Base-by-base conservation (phyloP, 176 grass and related monocot genomes). In the Typha latifolia region DNA sequence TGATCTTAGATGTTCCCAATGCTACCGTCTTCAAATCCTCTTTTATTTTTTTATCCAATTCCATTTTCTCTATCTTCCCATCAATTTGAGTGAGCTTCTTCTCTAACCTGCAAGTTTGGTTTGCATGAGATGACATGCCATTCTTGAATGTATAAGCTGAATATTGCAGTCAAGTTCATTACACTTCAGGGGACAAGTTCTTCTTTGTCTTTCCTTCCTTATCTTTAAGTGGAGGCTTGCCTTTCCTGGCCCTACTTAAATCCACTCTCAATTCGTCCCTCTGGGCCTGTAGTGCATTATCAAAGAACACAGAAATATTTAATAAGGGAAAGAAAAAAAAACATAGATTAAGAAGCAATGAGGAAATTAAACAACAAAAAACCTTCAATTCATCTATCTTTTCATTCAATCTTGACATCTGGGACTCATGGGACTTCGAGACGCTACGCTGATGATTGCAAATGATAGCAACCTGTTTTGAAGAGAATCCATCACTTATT, bases 381-480 rank as follows among this genome's bases (percentile, higher is more conserved):
- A 99, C 95, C 86, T 87, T 85, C 61, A 99, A 77, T 32, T 90
- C 89, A 57, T 90, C 84, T 76, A 99, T 90, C 71, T 94, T 99
- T 62, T 94, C 95, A 51, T 90, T 99, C 81, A 99, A 19, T 82
- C 43, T 86, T 61, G 68, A 82, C 81, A 99, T 99, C 81, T 99
- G 95, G 55, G 79, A 68, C 16, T 99, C 95, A 65, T 99, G 95
- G 34, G 95, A 81, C 81, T 99, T 99, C 22, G 95, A 94, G 77
- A 99, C 95, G 24, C 73, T 80, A 59, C 95, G 89, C 64, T 99
- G 95, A 86, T 99, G 95, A 74, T 99, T 99, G 74, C 95, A 99
- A 69, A 99, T 93, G 61, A 93, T 93, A 12, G 95, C 95, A 73
- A 99, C 95, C 95, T 99, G 75, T 72, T 69, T 68, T n/a, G 71